Evolutionary conservation across 2,329 filamentous ascomycete genomes (phyloP), one percentile per base, ranked within the genome.

Genomic region (Fusarium concolor): DNA sequence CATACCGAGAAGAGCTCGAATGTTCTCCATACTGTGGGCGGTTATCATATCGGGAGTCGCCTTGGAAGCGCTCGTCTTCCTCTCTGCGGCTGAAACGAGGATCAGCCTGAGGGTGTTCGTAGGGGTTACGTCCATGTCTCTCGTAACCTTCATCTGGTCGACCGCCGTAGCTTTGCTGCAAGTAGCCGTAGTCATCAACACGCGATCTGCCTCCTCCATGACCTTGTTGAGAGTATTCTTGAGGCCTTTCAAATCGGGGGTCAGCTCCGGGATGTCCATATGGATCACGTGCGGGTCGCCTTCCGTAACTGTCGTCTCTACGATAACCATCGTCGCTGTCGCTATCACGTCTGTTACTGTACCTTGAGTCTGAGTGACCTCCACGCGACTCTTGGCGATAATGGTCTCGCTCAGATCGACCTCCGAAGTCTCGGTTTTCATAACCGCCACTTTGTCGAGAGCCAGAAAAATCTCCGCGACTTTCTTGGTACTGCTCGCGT

Each of bases 211-310:
- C 29, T 12, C 10, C 11, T 31, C 29, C 29, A 31, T 65, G 53
- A 4, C 42, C 51, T 20, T 50, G 55, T 15, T 65, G 49, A 5
- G 65, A 45, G 15, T 68, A 43, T 11, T 51, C 67, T 10, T 64
- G 63, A 6, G 50, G 47, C 5, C 66, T 47, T 26, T 54, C 56
- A 2, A 68, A 68, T 14, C 66, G 43, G 33, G 66, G 62, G 15
- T 68, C 66, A 9, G 66, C 66, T 18, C 43, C 20, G 9, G 66
- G 66, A 20, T 70, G 66, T 8, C 41, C 59, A 53, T 58, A 69
- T n/a, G 47, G 29, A 31, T 31, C 29, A 10, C 12, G 29, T 11
- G 29, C 43, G 15, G 43, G 28, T 18, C 39, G 41, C 29, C 41
- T 37, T 10, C 42, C 56, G 18, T 55, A 62, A 24, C 35, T 62